These are phyloP conservation scores for Psilocybe subaeruginosa DNA, from an alignment of 768 basidiomycete species.

Conservation along the genomic window DNA sequence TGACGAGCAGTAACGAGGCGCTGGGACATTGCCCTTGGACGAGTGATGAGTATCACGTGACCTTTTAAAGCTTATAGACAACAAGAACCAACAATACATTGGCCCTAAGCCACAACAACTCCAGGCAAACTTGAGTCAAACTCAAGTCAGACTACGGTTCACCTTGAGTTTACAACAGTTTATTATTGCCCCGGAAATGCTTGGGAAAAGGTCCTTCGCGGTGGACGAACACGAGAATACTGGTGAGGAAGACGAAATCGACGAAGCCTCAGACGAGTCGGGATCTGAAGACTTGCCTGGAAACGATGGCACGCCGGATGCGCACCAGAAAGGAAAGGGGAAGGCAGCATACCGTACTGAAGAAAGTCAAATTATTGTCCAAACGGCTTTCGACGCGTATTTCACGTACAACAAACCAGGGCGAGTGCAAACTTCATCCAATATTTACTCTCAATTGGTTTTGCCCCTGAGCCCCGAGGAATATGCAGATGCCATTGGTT, in stretches of 20 bases:
- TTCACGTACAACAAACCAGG: slow-evolving; percentile 63
- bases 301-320: slow-evolving; percentile 9
- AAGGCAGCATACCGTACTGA: slow-evolving; percentile 21
- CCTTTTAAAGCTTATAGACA: too few relatives aligned
- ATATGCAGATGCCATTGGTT: slow-evolving; percentile 45
- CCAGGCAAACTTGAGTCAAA: too few relatives aligned
- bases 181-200: not conserved
- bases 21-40: too few relatives aligned
- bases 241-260: slow-evolving; percentile 22
- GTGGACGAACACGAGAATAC: slow-evolving; percentile 8
- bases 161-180: too few relatives aligned
- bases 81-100: too few relatives aligned
- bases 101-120: too few relatives aligned
- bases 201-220: not conserved
- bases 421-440: slow-evolving; percentile 73
- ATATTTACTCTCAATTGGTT: slow-evolving; percentile 77
- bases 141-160: too few relatives aligned
- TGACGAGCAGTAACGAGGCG: too few relatives aligned
- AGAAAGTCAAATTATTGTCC: slow-evolving; percentile 46
- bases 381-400: slow-evolving; percentile 85
- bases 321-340: slow-evolving; percentile 24
- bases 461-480: slow-evolving; percentile 73
- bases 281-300: slow-evolving; percentile 17
- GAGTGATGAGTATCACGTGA: too few relatives aligned
- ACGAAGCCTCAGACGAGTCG: slow-evolving; percentile 20